Conservation (phyloP, 352 stramenopile species). For the Phytophthora idaei region DNA sequence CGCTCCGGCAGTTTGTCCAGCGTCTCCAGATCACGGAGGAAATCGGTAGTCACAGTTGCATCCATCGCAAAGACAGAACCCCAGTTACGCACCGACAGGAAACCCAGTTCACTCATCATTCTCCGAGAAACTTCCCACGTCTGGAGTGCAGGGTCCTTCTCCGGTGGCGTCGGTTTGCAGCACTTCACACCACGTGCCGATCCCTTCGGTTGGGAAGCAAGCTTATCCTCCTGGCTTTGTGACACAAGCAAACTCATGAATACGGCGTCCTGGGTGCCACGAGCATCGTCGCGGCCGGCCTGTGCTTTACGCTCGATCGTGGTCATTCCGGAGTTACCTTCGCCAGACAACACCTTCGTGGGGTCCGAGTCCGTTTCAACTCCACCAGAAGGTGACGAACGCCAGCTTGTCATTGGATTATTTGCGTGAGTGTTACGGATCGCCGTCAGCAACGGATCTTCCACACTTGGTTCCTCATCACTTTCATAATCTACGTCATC, state of each 20-base stretch:
- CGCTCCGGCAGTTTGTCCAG: conserved; percentile 79
- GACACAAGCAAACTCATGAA: conserved; percentile 68
- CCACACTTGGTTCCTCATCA: conserved; percentile 30
- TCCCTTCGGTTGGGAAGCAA: conserved; percentile 33
- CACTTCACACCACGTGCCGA: conserved; percentile 30
- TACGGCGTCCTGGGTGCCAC: conserved; percentile 63
- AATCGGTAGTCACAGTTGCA: conserved; percentile 44
- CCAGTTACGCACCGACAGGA: conserved; percentile 87
- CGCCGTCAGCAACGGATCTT: conserved; percentile 68
- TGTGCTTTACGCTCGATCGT: conserved; percentile 69
- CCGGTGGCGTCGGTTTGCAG: conserved; percentile 44
- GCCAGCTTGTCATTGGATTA: conserved; percentile 79
- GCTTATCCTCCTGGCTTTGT: conserved; percentile 64
- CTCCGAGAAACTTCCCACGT: conserved; percentile 78
- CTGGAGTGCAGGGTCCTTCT: conserved; percentile 62
- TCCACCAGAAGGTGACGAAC: conserved; percentile 30
- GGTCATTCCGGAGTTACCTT: conserved; percentile 81
- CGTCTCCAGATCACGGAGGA: conserved; percentile 68
- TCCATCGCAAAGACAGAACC: conserved; percentile 85
- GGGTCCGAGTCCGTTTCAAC: conserved; percentile 23
- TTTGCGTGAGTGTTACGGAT: conserved; percentile 66
- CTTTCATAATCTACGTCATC: conserved; percentile 42
- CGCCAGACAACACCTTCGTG: conserved; percentile 48
- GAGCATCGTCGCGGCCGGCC: conserved; percentile 54
- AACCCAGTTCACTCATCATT: conserved; percentile 87